phyloP scores from a whole-genome alignment of 352 stramenopile species.

The Aphanomyces invadans region DNA sequence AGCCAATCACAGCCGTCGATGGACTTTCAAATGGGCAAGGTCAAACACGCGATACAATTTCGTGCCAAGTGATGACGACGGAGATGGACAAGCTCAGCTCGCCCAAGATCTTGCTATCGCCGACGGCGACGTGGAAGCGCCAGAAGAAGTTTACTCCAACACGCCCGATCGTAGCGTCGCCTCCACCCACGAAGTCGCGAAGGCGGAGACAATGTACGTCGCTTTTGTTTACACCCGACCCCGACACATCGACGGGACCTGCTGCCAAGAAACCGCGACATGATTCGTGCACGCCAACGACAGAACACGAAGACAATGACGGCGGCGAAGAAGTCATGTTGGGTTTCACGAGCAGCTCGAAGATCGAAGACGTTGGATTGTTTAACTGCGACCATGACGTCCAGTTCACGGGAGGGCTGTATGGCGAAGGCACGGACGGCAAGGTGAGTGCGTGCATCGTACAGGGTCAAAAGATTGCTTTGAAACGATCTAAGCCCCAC shows the following conservation, averaged over 20 bases:
- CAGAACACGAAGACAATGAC: conserved; percentile 19
- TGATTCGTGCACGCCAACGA: conserved; percentile 11
- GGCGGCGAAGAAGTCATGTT: conserved; percentile 1
- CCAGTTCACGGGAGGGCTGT: conserved; percentile 72
- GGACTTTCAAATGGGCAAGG: neutral
- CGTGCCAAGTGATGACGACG: neutral
- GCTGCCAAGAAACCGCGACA: conserved; percentile 2
- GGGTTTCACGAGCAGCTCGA: conserved; percentile 65
- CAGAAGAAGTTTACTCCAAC: conserved; percentile 26
- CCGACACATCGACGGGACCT: neutral
- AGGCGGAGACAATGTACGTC: conserved; percentile 10
- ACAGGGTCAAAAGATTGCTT: conserved; percentile 64
- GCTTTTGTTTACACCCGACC: conserved; percentile 8
- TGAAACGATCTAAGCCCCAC: conserved; percentile 75
- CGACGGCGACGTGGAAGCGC: conserved; percentile 24
- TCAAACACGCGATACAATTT: neutral
- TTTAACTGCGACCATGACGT: conserved; percentile 79
- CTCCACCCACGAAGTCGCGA: conserved; percentile 14
- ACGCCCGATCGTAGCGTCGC: conserved; percentile 16
- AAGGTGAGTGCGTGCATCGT: conserved; percentile 72
- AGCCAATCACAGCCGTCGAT: neutral
- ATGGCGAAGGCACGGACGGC: conserved; percentile 77
- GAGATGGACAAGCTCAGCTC: conserved; percentile 13
- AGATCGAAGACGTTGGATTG: conserved; percentile 75
- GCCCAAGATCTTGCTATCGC: neutral